These are phyloP conservation scores for Salix dunnii DNA, from an alignment of 345 rosid species.

Conservation along the genomic window DNA sequence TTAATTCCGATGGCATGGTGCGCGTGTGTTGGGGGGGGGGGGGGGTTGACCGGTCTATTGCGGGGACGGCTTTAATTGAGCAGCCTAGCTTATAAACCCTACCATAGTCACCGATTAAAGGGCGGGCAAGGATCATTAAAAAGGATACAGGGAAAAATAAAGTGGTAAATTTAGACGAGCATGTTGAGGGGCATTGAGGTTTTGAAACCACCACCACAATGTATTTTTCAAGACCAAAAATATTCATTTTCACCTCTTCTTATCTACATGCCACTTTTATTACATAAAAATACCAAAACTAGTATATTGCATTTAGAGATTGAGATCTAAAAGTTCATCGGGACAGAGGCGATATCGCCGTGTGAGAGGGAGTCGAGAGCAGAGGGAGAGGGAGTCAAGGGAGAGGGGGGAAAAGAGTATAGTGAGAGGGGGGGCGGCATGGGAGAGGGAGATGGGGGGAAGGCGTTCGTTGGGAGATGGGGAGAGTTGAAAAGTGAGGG, in stretches of 20 bases:
- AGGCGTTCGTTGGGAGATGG: no score
- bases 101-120: background rate
- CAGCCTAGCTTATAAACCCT: background rate
- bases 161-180: conserved; percentile 13
- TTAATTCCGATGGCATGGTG: background rate
- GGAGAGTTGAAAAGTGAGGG: no score
- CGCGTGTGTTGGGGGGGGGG: no score
- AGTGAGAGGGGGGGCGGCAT: no score
- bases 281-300: background rate
- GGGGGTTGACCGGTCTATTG: background rate
- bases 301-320: background rate
- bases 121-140: conserved; percentile 5
- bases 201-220: background rate
- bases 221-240: background rate
- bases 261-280: background rate
- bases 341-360: no score
- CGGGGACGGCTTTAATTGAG: background rate
- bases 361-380: no score
- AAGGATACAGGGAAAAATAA: background rate
- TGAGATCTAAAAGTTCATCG: background rate
- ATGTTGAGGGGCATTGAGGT: background rate
- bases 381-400: no score
- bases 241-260: background rate
- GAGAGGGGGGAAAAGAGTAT: no score
- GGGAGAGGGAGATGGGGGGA: no score